Percentiles rank a stretch among this genome's conserved stretches.
phyloP scores from a whole-genome alignment of 2,329 filamentous ascomycete genomes.

The Aspergillus niger region DNA sequence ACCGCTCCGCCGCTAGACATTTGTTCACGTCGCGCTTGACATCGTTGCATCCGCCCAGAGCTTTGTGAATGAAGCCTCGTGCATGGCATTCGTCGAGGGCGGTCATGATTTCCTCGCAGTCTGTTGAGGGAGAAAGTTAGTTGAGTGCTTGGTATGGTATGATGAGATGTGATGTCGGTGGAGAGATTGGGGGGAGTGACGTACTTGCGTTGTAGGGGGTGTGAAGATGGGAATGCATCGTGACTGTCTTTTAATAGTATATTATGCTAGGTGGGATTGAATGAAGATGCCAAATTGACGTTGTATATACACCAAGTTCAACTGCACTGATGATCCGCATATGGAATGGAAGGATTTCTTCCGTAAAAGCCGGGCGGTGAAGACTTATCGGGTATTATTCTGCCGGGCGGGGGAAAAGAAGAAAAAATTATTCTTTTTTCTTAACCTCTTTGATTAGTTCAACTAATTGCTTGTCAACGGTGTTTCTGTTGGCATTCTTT shows the following conservation, averaged over 20 bases:
- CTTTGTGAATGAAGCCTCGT: constrained; percentile 87
- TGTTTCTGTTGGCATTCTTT: not conserved
- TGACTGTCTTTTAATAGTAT: constrained; percentile 28
- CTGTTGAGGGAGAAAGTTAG: constrained; percentile 50
- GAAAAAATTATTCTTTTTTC: constrained; percentile 8
- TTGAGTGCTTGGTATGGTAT: not conserved
- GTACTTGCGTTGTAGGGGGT: constrained; percentile 87
- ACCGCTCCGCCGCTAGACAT: constrained; percentile 78
- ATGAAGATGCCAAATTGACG: not conserved
- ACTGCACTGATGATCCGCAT: no score
- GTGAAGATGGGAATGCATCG: constrained; percentile 96
- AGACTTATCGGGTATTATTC: constrained; percentile 28
- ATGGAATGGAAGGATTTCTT: constrained; percentile 9
- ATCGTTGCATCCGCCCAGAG: constrained; percentile 84
- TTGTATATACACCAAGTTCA: no score
- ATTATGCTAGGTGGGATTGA: not conserved
- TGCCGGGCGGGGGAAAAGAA: constrained; percentile 34
- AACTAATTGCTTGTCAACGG: not conserved
- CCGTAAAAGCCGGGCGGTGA: constrained; percentile 30
- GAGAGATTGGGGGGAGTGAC: constrained; percentile 24
- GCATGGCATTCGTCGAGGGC: constrained; percentile 95
- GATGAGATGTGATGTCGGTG: no score
- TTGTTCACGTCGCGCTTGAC: constrained; percentile 81
- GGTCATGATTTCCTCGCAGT: constrained; percentile 90
- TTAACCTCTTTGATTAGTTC: not conserved